Conservation (phyloP, 2,329 filamentous ascomycete species). For the Penicillium sp. region DNA sequence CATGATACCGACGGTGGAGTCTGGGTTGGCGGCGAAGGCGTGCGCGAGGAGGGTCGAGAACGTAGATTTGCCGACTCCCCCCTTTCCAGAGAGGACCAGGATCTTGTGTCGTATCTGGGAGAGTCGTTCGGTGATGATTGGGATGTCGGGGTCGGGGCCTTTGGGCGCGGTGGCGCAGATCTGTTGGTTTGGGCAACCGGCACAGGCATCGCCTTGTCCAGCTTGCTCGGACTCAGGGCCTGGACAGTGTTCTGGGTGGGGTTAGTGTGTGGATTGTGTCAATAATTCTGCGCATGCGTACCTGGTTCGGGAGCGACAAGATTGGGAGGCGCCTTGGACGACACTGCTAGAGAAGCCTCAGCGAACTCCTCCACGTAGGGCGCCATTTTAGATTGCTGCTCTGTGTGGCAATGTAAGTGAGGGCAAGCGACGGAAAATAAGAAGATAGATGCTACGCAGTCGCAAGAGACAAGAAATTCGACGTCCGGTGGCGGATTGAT, state of each 20-base stretch:
- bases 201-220: constrained; percentile 74
- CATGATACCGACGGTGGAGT: constrained; percentile 85
- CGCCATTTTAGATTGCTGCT: constrained; percentile 57
- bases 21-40: constrained; percentile 78
- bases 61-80: constrained; percentile 93
- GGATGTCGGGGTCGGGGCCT: constrained; percentile 91
- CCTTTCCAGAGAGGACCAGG: constrained; percentile 88
- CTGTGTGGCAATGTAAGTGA: not conserved
- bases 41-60: constrained; percentile 86
- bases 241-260: constrained; percentile 74
- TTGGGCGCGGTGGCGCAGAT: constrained; percentile 95
- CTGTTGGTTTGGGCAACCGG: constrained; percentile 89
- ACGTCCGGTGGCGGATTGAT: constrained; percentile 22
- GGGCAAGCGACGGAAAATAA: not conserved
- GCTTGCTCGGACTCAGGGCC: constrained; percentile 63
- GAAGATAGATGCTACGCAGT: not conserved
- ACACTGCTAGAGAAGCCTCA: constrained; percentile 70
- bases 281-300: constrained; percentile 30
- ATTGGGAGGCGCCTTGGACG: constrained; percentile 73
- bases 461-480: constrained; percentile 1
- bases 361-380: constrained; percentile 74
- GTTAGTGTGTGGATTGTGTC: constrained; percentile 1
- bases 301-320: constrained; percentile 89
- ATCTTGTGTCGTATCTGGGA: constrained; percentile 85
- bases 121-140: constrained; percentile 80